Evolutionary conservation across 768 basidiomycete genomes (phyloP).

Genomic region (Amanita muscaria): DNA sequence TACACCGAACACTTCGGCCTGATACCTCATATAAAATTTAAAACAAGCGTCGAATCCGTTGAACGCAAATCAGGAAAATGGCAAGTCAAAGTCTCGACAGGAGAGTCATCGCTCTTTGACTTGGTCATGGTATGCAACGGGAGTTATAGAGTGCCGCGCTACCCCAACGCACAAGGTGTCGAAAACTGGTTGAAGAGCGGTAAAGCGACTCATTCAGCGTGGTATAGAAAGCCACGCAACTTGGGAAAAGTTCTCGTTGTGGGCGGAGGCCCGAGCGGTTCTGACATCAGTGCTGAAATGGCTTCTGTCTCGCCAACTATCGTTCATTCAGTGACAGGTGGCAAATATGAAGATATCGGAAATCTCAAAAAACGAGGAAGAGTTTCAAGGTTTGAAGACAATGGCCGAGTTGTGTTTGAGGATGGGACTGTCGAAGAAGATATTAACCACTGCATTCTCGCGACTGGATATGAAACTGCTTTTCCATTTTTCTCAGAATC

Average conservation of each 20-base stretch:
- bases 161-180: conserved; percentile 54
- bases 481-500: too few species aligned
- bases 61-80: conserved; percentile 43
- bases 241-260: conserved; percentile 38
- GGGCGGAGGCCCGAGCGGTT: conserved; percentile 57
- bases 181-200: conserved; percentile 43
- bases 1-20: conserved; percentile 62
- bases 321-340: conserved; percentile 47
- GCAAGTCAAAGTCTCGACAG: conserved; percentile 34
- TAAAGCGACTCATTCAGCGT: conserved; percentile 56
- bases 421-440: conserved; percentile 46
- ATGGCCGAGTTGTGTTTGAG: not conserved
- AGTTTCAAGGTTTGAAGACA: conserved; percentile 35
- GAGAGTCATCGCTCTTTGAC: conserved; percentile 39
- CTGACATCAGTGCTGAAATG: conserved; percentile 59
- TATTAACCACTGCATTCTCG: conserved; percentile 60
- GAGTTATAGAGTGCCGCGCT: conserved; percentile 57
- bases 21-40: conserved; percentile 50
- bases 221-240: conserved; percentile 53
- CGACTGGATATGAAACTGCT: conserved; percentile 78
- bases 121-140: conserved; percentile 71
- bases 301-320: conserved; percentile 32
- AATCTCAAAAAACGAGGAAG: conserved; percentile 33
- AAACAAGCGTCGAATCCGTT: conserved; percentile 43
- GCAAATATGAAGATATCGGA: conserved; percentile 21